Base-by-base conservation (phyloP, 225 moss, liverwort and hornwort genomes). In the Climacium dendroides region DNA sequence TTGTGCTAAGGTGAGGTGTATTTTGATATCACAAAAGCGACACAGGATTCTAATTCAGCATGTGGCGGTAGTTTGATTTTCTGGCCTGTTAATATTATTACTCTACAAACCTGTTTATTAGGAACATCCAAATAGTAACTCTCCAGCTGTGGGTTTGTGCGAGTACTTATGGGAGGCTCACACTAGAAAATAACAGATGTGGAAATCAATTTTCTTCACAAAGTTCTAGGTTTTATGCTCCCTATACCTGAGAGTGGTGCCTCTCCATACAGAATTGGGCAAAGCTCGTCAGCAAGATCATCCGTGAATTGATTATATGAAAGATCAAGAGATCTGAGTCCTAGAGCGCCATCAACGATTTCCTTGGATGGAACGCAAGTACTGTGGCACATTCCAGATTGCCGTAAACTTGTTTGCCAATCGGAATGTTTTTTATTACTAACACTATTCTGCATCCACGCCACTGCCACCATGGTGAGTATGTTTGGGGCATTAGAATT, bases 241-340 rank as follows among this genome's bases (percentile, higher is more conserved):
- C 53, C 60, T 90, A n/a, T n/a, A 90, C 90, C 87, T 85, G 87
- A 83, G 41, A 92, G 89, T 87, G 80, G 85, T 79, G 64, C 53
- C 48, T 89, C 83, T 82, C 78, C 83, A 45, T 87, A 85, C 71
- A 90, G 83, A 80, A 92, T 67, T 79, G 90, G 90, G 85, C 89
- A 92, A 67, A 92, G 89, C 79, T 91, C 83, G 28, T 92, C 80
- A 87, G 85, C 90, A 83, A 92, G 90, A 57, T 90, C 87, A 82
- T 92, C 85, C 25, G 89, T 89, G 80, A 92, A 90, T 45, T 90
- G 90, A 75, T 87, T 92, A 57, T 85, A 63, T 80, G 89, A 92
- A 66, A 92, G 87, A 87, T 92, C 92, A 86, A 90, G 87, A 69
- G 75, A 87, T 57, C 48, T 74, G 63, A 91, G 89, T 48, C 90